These are phyloP conservation scores for Symbiodinium pilosum DNA, from an alignment of 73 alveolate genomes.

Conservation along the genomic window DNA sequence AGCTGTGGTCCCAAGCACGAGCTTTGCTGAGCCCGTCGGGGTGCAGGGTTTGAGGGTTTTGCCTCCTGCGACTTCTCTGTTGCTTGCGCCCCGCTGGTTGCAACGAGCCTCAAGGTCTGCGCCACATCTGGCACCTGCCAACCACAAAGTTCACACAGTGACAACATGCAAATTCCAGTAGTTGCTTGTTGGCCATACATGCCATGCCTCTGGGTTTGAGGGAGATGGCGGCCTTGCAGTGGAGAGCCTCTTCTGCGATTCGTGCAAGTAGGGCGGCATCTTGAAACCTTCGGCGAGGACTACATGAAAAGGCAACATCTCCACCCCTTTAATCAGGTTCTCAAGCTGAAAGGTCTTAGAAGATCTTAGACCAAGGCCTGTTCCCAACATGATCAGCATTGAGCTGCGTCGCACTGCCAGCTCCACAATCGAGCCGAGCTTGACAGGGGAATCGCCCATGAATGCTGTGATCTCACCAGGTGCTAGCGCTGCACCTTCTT, in stretches of 20 bases:
- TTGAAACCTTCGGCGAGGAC: constrained; percentile 77
- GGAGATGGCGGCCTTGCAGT: constrained; percentile 1
- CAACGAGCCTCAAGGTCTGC: background rate
- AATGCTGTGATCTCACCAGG: constrained; percentile 15
- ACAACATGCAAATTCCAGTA: background rate
- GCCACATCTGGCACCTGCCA: constrained; percentile 50
- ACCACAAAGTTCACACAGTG: background rate
- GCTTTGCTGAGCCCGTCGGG: background rate
- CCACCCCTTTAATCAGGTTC: background rate
- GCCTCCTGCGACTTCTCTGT: constrained; percentile 62
- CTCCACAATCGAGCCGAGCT: constrained; percentile 35
- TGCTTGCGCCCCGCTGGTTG: constrained; percentile 32
- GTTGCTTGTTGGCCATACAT: background rate
- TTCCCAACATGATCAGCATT: constrained; percentile 56
- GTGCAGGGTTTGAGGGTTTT: no score
- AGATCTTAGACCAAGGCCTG: background rate
- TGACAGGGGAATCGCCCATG: background rate
- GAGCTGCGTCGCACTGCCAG: constrained; percentile 33
- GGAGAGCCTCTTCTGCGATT: constrained; percentile 18
- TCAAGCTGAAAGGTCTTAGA: background rate
- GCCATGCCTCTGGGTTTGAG: constrained; percentile 43
- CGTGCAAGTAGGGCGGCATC: constrained; percentile 46
- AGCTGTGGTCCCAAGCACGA: no score
- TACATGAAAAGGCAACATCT: background rate
- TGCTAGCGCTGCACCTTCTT: background rate